A percentile compares a stretch with the other conserved stretches of the same genome.
phyloP scores from a whole-genome alignment of 2,329 filamentous ascomycete species.

The Colletotrichum sp. region DNA sequence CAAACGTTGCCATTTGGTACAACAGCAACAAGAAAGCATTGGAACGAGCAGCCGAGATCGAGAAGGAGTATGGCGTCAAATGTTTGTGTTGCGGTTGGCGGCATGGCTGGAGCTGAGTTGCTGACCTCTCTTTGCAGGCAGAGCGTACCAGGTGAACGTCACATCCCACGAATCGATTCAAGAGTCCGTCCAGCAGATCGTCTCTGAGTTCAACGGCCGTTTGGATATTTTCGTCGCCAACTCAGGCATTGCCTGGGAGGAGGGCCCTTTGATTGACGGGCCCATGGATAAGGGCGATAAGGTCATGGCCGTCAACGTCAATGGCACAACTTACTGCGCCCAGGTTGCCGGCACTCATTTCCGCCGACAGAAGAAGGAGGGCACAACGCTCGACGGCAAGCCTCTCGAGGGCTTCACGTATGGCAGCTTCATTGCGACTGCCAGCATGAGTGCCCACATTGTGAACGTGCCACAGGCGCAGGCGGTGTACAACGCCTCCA shows the following conservation, averaged over 20 bases:
- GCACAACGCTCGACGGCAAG: slow-evolving; percentile 66
- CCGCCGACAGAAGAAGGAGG: slow-evolving; percentile 71
- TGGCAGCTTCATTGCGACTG: slow-evolving; percentile 79
- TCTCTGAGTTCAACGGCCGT: slow-evolving; percentile 73
- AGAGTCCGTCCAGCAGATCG: slow-evolving; percentile 54
- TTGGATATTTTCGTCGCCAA: slow-evolving; percentile 84
- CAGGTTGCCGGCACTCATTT: slow-evolving; percentile 73
- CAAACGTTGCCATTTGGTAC: slow-evolving; percentile 76
- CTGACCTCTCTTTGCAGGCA: slow-evolving; percentile 42
- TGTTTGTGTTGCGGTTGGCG: slow-evolving; percentile 49
- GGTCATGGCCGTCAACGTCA: slow-evolving; percentile 74
- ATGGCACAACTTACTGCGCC: slow-evolving; percentile 81
- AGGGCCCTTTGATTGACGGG: slow-evolving; percentile 71
- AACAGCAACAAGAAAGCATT: slow-evolving; percentile 71
- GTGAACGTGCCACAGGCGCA: slow-evolving; percentile 80
- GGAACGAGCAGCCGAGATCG: slow-evolving; percentile 66
- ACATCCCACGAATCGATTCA: slow-evolving; percentile 57
- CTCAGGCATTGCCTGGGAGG: slow-evolving; percentile 75
- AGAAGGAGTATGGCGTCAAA: slow-evolving; percentile 70
- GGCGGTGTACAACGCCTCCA: slow-evolving; percentile 75
- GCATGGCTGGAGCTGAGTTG: background rate
- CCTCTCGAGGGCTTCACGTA: slow-evolving; percentile 63
- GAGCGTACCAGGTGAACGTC: slow-evolving; percentile 68
- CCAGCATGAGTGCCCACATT: slow-evolving; percentile 80
- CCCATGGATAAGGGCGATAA: slow-evolving; percentile 67